phyloP scores from a whole-genome alignment of 805 yeast genomes.

The Wickerhamomyces strasburgensis region DNA sequence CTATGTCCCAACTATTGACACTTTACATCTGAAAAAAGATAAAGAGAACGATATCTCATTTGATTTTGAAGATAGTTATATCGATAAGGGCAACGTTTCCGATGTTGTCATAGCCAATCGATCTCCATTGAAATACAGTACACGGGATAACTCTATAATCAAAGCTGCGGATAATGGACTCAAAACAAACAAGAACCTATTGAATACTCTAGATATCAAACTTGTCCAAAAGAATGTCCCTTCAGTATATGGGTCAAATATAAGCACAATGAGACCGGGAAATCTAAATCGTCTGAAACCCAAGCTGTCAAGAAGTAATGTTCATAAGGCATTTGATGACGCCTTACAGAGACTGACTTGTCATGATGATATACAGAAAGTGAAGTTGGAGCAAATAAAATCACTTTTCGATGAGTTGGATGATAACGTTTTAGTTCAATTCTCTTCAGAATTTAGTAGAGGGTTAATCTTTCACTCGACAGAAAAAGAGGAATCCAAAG shows the following conservation, averaged over 20 bases:
- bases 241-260: not conserved
- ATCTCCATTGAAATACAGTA: slow-evolving; percentile 14
- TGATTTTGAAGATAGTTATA: slow-evolving; percentile 21
- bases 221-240: no score
- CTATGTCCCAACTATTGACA: slow-evolving; percentile 29
- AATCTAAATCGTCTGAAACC: not conserved
- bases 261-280: not conserved
- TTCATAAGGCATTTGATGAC: slow-evolving; percentile 7
- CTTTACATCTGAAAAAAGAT: not conserved
- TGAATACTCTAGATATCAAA: slow-evolving; percentile 3
- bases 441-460: slow-evolving; percentile 7
- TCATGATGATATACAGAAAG: slow-evolving; percentile 13
- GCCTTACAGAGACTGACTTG: slow-evolving; percentile 4
- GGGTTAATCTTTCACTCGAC: not conserved
- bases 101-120: slow-evolving; percentile 20
- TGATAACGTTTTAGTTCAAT: slow-evolving; percentile 8
- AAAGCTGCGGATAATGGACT: slow-evolving; percentile 3
- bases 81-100: slow-evolving; percentile 10
- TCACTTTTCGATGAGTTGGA: slow-evolving; percentile 13
- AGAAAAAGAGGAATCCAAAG: not conserved
- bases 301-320: not conserved
- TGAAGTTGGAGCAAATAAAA: slow-evolving; percentile 14
- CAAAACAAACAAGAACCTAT: slow-evolving; percentile 7
- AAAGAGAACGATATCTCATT: slow-evolving; percentile 11
- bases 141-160: no score